phyloP scores from a whole-genome alignment of 2,329 filamentous ascomycete genomes.

The Trichocomaceae sp. region DNA sequence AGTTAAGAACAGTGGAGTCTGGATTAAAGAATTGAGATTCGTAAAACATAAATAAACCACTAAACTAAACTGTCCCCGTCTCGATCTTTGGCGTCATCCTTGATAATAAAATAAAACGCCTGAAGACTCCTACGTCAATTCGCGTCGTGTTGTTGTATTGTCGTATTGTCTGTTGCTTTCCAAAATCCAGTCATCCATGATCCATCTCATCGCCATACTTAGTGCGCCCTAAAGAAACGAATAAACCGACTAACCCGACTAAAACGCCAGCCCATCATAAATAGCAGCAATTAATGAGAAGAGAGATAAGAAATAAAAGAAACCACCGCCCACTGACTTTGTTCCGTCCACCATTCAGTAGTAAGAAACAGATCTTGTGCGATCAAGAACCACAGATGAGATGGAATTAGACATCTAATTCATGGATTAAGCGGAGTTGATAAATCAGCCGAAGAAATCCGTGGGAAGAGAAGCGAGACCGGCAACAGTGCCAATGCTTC shows the following conservation, averaged over 20 bases:
- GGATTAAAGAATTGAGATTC: neutral
- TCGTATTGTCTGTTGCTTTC: neutral
- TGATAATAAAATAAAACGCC: neutral
- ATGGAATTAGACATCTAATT: neutral
- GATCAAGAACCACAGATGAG: neutral
- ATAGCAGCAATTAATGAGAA: neutral
- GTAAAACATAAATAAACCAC: neutral
- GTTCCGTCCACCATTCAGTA: neutral
- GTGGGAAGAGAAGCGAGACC: slow-evolving; percentile 37
- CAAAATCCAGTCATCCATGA: neutral
- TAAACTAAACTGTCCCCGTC: neutral
- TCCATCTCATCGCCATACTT: neutral
- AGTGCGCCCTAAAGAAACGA: neutral
- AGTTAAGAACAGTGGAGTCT: no score
- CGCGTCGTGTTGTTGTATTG: neutral
- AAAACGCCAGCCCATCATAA: neutral
- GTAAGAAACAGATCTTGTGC: neutral
- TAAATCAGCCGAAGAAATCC: slow-evolving; percentile 31
- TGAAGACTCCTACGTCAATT: neutral
- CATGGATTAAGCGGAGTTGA: neutral
- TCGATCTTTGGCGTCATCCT: neutral
- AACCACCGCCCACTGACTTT: neutral
- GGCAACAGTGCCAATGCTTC: slow-evolving; percentile 36
- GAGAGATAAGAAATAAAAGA: neutral
- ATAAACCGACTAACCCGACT: neutral